Percentiles rank a stretch among this genome's conserved stretches.
phyloP scores from a whole-genome alignment of 306 rosid species.

The Bauhinia variegata region DNA sequence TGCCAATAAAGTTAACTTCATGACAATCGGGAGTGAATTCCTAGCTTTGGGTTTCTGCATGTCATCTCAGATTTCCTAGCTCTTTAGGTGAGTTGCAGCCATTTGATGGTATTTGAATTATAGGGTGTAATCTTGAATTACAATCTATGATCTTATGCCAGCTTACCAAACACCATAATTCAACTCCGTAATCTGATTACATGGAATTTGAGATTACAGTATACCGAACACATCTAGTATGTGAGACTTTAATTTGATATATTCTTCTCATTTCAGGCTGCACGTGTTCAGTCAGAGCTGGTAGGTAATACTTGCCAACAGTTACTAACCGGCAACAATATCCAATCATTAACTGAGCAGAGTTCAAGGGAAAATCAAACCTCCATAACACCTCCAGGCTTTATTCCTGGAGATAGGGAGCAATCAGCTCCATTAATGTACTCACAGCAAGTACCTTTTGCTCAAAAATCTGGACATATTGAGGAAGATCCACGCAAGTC shows the following conservation, averaged over 20 bases:
- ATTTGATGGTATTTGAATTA: too few relatives aligned
- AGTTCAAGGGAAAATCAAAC: slow-evolving; percentile 68
- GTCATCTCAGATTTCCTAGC: too few relatives aligned
- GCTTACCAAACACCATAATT: too few relatives aligned
- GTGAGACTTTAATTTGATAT: background rate
- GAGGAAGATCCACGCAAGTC: slow-evolving; percentile 90
- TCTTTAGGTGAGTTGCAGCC: too few relatives aligned
- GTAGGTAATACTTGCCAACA: slow-evolving; percentile 57
- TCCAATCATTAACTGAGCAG: slow-evolving; percentile 56
- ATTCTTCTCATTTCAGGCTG: slow-evolving; percentile 59
- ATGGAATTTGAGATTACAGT: too few relatives aligned
- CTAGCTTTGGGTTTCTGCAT: too few relatives aligned
- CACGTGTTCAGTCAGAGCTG: slow-evolving; percentile 78
- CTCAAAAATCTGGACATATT: slow-evolving; percentile 56
- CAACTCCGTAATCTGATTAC: too few relatives aligned
- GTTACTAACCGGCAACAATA: slow-evolving; percentile 51
- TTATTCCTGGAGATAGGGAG: slow-evolving; percentile 63
- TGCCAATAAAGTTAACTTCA: too few relatives aligned
- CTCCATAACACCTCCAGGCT: slow-evolving; percentile 59
- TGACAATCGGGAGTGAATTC: too few relatives aligned
- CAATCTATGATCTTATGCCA: too few relatives aligned
- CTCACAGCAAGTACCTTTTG: slow-evolving; percentile 50
- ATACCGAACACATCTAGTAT: too few relatives aligned
- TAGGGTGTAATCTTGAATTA: too few relatives aligned
- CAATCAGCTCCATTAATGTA: slow-evolving; percentile 85